These are phyloP conservation scores for Blastocystis sp. DNA, from an alignment of 352 stramenopile genomes.

Conservation along the genomic window DNA sequence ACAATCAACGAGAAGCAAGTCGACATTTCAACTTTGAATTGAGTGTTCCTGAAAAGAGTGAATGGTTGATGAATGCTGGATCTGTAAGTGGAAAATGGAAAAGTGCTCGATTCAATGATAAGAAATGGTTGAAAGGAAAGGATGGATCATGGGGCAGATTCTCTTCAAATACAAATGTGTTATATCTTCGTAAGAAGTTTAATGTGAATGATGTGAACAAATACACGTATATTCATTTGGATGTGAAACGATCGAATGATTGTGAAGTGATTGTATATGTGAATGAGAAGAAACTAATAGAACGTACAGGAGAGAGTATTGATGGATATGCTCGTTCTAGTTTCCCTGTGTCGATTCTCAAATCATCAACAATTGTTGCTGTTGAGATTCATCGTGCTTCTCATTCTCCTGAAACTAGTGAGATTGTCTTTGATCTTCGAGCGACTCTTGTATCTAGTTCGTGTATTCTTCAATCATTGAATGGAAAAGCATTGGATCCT, in stretches of 20 bases:
- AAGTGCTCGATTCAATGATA: background rate
- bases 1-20: background rate
- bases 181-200: background rate
- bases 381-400: background rate
- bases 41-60: background rate
- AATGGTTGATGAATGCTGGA: background rate
- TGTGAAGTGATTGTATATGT: background rate
- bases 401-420: background rate
- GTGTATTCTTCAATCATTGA: background rate
- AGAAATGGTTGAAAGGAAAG: background rate
- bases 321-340: background rate
- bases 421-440: background rate
- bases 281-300: background rate
- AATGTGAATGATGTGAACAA: background rate
- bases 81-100: background rate
- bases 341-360: background rate
- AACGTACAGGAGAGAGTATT: too few relatives aligned
- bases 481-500: background rate
- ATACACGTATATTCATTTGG: background rate
- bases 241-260: background rate
- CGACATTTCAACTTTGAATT: background rate
- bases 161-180: background rate
- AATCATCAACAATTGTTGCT: background rate
- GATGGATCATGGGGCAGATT: background rate
- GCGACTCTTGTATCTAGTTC: background rate